Conservation (phyloP, 495 filamentous ascomycete species). For the Daldinia concentrica region DNA sequence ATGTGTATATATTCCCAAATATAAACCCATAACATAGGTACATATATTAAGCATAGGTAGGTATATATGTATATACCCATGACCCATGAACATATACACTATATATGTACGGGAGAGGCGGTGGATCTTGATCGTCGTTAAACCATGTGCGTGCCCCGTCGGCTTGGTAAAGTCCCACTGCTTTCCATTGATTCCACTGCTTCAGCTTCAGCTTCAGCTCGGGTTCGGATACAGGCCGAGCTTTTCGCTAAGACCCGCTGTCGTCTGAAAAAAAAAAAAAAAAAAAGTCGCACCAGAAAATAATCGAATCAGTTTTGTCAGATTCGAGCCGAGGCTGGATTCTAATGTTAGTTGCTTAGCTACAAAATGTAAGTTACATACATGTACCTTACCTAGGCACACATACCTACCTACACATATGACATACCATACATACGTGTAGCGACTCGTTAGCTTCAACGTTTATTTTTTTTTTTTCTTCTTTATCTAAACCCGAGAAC, state of each 20-base stretch:
- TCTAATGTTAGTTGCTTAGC: neutral
- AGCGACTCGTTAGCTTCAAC: neutral
- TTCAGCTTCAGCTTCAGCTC: constrained; percentile 10
- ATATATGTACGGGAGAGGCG: constrained; percentile 1
- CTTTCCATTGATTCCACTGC: neutral
- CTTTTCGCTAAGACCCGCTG: constrained; percentile 3
- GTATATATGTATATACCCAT: too few relatives aligned
- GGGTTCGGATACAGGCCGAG: neutral
- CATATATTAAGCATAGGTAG: neutral
- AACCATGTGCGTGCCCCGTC: constrained; percentile 39
- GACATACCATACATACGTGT: neutral
- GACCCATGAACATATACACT: neutral
- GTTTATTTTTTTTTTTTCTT: neutral
- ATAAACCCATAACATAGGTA: neutral
- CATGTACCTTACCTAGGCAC: too few relatives aligned
- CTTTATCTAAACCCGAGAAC: neutral
- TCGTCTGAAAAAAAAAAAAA: neutral
- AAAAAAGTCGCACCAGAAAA: neutral
- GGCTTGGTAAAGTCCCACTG: constrained; percentile 22
- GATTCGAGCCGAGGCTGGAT: constrained; percentile 2
- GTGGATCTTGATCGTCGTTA: constrained; percentile 36
- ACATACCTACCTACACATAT: neutral
- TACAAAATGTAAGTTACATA: neutral
- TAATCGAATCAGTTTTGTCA: neutral
- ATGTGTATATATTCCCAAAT: neutral